phyloP scores from a whole-genome alignment of 73 alveolate species.

The Paramecium biaurelia region DNA sequence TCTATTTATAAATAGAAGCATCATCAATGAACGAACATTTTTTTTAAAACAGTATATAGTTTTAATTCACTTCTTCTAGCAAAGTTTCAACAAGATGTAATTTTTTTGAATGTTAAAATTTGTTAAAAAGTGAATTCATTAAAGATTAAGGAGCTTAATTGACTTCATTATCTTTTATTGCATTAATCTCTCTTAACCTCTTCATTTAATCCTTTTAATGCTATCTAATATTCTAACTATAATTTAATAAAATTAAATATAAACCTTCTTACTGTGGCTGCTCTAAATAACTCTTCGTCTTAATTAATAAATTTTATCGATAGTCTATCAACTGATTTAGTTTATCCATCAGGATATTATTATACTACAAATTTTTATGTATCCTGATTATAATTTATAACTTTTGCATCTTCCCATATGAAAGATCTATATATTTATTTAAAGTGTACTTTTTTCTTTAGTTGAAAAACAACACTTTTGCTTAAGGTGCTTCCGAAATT shows the following conservation, averaged over 20 bases:
- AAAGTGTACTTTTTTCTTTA: neutral
- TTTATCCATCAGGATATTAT: constrained; percentile 13
- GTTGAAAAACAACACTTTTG: neutral
- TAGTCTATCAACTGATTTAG: neutral
- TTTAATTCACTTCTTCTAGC: neutral
- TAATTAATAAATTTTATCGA: neutral
- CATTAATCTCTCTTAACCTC: neutral
- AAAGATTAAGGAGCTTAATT: neutral
- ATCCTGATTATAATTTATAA: neutral
- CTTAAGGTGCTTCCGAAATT: neutral
- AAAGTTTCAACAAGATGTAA: neutral
- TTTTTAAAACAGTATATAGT: neutral
- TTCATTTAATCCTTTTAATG: neutral
- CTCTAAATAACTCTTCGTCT: neutral
- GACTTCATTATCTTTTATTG: neutral
- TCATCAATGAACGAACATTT: neutral
- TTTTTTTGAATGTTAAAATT: neutral
- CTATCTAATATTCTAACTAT: neutral
- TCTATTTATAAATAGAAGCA: neutral
- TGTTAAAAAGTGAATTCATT: neutral
- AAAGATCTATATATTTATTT: neutral
- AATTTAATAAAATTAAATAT: neutral
- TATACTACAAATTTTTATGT: neutral
- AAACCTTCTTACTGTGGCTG: neutral
- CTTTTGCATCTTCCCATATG: constrained; percentile 4